Conservation (phyloP, 176 grass and related monocot species). For the Hordeum vulgare region DNA sequence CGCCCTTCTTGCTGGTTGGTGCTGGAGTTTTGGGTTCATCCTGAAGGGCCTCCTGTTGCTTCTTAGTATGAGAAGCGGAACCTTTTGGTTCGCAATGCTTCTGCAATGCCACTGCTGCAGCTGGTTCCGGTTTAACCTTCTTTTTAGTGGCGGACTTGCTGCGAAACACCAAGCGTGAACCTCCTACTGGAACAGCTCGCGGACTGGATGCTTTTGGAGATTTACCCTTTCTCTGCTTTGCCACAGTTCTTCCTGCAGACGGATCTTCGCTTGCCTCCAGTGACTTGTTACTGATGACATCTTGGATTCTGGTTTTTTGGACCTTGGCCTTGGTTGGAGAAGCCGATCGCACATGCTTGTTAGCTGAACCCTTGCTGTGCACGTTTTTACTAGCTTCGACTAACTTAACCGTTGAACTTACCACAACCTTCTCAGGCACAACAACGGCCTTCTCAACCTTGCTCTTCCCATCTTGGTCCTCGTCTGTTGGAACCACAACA, state of each 20-base stretch:
- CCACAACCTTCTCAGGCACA: conserved; percentile 39
- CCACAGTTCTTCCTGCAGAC: neutral
- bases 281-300: conserved; percentile 59
- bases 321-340: conserved; percentile 40
- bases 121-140: conserved; percentile 65
- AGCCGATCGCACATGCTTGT: conserved; percentile 34
- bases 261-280: conserved; percentile 33
- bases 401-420: conserved; percentile 27
- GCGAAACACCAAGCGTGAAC: conserved; percentile 56
- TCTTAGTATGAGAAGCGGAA: conserved; percentile 13
- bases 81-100: conserved; percentile 41
- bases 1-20: conserved; percentile 31
- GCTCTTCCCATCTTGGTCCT: conserved; percentile 28
- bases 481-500: conserved; percentile 37
- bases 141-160: conserved; percentile 66
- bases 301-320: conserved; percentile 91
- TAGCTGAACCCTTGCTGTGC: conserved; percentile 23
- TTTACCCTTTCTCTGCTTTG: conserved; percentile 67
- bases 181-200: conserved; percentile 37
- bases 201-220: conserved; percentile 53
- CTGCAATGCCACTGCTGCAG: neutral
- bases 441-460: conserved; percentile 39
- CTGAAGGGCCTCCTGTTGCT: conserved; percentile 21
- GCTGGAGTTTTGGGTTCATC: conserved; percentile 48
- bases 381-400: conserved; percentile 16